These are phyloP conservation scores for Diaporthe humulicola DNA, from an alignment of 2,329 filamentous ascomycete species.

Conservation along the genomic window DNA sequence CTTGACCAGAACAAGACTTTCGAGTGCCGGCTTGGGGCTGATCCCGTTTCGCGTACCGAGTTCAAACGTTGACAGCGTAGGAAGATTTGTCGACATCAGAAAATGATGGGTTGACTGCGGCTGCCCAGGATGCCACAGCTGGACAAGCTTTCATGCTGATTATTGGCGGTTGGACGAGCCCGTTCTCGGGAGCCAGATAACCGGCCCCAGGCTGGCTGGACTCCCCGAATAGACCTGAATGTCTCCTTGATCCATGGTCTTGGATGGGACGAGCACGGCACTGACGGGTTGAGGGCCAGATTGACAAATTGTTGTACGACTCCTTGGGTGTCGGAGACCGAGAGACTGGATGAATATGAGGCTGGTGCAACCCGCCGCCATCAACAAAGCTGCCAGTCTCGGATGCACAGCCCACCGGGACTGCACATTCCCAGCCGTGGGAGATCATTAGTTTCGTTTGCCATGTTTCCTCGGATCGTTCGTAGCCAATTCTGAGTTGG, in stretches of 20 bases:
- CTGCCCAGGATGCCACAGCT: not conserved
- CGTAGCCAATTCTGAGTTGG: constrained; percentile 22
- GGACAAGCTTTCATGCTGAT: constrained; percentile 11
- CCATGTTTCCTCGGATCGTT: constrained; percentile 20
- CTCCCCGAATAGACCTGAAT: not conserved
- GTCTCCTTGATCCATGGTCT: not conserved
- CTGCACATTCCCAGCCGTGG: not conserved
- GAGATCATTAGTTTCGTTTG: constrained; percentile 18
- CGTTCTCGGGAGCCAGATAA: constrained; percentile 18
- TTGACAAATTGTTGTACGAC: constrained; percentile 12
- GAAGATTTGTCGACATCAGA: constrained; percentile 25
- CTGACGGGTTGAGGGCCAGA: constrained; percentile 1
- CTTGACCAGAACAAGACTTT: constrained; percentile 3
- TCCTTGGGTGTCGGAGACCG: constrained; percentile 20
- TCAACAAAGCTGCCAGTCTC: not conserved
- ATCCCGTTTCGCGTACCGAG: constrained; percentile 24
- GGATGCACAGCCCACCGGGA: constrained; percentile 19
- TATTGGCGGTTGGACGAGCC: constrained; percentile 1
- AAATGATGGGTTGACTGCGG: constrained; percentile 23
- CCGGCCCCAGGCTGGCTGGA: constrained; percentile 6
- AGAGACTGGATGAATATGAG: constrained; percentile 34
- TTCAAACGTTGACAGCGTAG: constrained; percentile 30
- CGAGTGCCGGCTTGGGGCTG: constrained; percentile 15
- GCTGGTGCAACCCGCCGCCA: not conserved
- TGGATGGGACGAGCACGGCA: constrained; percentile 23